phyloP scores from a whole-genome alignment of 192 early-diverging fungal genomes.

The Umbelopsis isabellina region DNA sequence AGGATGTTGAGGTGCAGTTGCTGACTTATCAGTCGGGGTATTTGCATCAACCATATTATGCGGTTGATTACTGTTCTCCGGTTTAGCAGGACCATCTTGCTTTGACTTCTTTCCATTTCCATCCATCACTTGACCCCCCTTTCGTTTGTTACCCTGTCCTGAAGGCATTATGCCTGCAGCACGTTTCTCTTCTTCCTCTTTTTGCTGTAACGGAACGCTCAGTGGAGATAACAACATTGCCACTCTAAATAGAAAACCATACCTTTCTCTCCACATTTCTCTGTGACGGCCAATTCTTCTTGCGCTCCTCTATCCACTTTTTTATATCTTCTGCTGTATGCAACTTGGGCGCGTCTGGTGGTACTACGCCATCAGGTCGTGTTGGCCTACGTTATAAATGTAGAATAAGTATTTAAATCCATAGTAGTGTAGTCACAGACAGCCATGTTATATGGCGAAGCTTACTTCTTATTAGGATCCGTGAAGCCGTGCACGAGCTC shows the following conservation, averaged over 20 bases:
- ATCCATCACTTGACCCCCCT: neutral
- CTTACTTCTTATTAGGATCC: constrained; percentile 25
- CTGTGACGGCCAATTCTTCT: constrained; percentile 77
- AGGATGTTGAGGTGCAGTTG: neutral
- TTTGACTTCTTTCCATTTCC: constrained; percentile 1
- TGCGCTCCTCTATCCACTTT: constrained; percentile 83
- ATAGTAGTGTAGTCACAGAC: neutral
- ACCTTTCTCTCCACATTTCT: constrained; percentile 70
- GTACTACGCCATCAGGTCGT: constrained; percentile 34
- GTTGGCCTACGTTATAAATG: neutral
- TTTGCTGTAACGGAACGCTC: neutral
- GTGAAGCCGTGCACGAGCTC: constrained; percentile 7
- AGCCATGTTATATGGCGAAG: neutral
- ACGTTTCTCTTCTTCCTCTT: neutral
- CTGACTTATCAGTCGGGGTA: neutral
- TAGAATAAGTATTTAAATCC: neutral
- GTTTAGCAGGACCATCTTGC: neutral
- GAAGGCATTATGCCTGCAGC: neutral
- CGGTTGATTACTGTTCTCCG: neutral
- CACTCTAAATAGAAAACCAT: neutral
- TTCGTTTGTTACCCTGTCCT: neutral
- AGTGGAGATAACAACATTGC: neutral
- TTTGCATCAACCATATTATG: neutral
- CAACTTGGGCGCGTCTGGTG: constrained; percentile 42
- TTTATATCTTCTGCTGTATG: constrained; percentile 74